Conservation (phyloP, 1,284 basidiomycete genomes). For the Boletus sp. region DNA sequence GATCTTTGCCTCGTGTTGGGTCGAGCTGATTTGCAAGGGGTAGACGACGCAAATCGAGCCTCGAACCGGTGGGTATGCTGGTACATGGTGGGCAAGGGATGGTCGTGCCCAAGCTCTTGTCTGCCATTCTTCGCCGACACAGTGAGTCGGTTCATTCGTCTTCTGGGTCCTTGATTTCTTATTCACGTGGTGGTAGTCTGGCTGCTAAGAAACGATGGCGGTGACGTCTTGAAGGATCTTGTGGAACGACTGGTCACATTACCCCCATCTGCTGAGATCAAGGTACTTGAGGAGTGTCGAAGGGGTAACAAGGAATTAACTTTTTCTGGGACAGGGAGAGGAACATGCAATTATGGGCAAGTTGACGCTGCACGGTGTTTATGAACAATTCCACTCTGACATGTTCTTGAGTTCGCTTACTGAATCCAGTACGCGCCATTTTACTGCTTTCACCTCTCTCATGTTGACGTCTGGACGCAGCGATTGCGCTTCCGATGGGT, state of each 20-base stretch:
- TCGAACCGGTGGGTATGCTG: constrained; percentile 36
- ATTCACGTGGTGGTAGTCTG: constrained; percentile 59
- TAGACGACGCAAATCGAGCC: constrained; percentile 50
- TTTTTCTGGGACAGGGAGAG: constrained; percentile 55
- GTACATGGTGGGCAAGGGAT: constrained; percentile 50
- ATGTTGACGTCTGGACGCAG: constrained; percentile 43
- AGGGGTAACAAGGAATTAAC: constrained; percentile 3
- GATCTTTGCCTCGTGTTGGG: background rate
- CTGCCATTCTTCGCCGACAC: constrained; percentile 71
- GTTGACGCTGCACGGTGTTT: constrained; percentile 74
- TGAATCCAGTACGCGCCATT: constrained; percentile 72
- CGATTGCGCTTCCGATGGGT: constrained; percentile 84
- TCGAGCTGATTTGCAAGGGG: constrained; percentile 17
- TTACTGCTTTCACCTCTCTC: background rate
- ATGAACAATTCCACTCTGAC: constrained; percentile 77
- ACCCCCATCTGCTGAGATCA: constrained; percentile 58
- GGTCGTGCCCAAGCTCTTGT: constrained; percentile 69
- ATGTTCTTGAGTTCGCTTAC: constrained; percentile 86
- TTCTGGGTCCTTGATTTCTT: background rate
- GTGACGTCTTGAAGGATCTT: constrained; percentile 58
- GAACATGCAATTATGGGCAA: constrained; percentile 74
- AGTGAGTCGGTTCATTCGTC: constrained; percentile 51
- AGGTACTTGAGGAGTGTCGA: constrained; percentile 46
- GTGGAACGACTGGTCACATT: constrained; percentile 62
- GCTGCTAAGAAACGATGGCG: constrained; percentile 65